Conservation (phyloP, 1,139 yeast genomes). For the Saccharomyces hybrid region DNA sequence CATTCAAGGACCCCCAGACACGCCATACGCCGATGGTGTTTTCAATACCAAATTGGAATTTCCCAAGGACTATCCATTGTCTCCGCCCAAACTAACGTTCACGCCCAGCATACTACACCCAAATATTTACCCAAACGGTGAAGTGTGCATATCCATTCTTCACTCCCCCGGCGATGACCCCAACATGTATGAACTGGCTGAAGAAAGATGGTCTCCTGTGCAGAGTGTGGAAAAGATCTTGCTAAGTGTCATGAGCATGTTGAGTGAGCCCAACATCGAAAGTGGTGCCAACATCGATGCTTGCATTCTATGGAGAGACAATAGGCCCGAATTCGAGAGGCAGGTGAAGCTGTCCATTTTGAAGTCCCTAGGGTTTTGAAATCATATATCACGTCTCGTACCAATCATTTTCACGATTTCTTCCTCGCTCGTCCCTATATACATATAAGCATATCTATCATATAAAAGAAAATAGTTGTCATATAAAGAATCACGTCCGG, state of each 20-base stretch:
- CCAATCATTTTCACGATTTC: not conserved
- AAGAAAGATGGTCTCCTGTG: conserved; percentile 97
- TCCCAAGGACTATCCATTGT: conserved; percentile 85
- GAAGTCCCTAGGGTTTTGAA: conserved; percentile 26
- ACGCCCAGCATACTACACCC: conserved; percentile 87
- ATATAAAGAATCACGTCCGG: not conserved
- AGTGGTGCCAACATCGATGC: conserved; percentile 98
- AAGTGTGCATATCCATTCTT: conserved; percentile 88
- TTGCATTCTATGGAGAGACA: conserved; percentile 87
- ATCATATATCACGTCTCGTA: not conserved
- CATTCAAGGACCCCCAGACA: conserved; percentile 83
- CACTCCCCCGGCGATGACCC: conserved; percentile 98
- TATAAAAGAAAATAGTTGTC: not conserved
- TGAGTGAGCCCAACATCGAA: conserved; percentile 94
- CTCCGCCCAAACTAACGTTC: conserved; percentile 82
- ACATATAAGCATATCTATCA: not conserved
- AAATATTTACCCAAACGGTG: conserved; percentile 87
- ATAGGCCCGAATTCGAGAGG: conserved; percentile 57
- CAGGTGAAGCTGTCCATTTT: conserved; percentile 41
- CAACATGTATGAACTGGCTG: conserved; percentile 86
- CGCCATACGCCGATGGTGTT: conserved; percentile 90
- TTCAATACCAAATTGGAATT: conserved; percentile 75
- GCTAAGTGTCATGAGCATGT: conserved; percentile 87
- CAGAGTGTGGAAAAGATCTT: conserved; percentile 94
- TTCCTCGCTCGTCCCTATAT: not conserved